Conservation (phyloP, 108 stramenopile genomes). For the Skeletonema marinoi region DNA sequence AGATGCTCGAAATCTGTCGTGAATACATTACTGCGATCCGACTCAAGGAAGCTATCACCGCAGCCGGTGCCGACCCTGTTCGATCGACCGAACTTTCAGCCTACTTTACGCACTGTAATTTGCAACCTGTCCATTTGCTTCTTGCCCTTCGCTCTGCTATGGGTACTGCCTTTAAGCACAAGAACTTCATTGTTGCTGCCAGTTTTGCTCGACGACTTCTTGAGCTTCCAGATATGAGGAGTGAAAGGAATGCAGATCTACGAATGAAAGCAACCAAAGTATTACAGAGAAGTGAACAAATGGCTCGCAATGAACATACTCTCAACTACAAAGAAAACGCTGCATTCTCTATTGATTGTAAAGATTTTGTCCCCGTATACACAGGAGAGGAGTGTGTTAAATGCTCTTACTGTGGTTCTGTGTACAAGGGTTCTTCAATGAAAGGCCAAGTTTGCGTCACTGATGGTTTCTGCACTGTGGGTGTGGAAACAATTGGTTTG, state of each 20-base stretch:
- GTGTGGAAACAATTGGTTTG: conserved; percentile 95
- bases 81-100: conserved; percentile 96
- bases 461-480: conserved; percentile 88
- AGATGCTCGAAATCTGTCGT: conserved; percentile 90
- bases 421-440: conserved; percentile 70
- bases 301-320: conserved; percentile 95
- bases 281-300: conserved; percentile 95
- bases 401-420: conserved; percentile 91
- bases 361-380: conserved; percentile 91
- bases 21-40: conserved; percentile 98
- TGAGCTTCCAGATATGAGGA: conserved; percentile 95
- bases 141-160: conserved; percentile 97
- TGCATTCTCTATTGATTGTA: conserved; percentile 92
- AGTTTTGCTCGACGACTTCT: conserved; percentile 95
- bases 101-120: conserved; percentile 99
- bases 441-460: conserved; percentile 81
- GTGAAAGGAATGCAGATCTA: conserved; percentile 93
- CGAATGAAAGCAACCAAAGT: conserved; percentile 95
- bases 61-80: conserved; percentile 71
- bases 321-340: conserved; percentile 97
- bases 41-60: conserved; percentile 88
- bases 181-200: conserved; percentile 97
- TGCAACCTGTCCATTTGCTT: conserved; percentile 95
- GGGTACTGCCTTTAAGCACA: conserved; percentile 98
- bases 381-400: conserved; percentile 62